These are phyloP conservation scores for Corymbia calophylla DNA, from an alignment of 441 rosid species.

Conservation along the genomic window DNA sequence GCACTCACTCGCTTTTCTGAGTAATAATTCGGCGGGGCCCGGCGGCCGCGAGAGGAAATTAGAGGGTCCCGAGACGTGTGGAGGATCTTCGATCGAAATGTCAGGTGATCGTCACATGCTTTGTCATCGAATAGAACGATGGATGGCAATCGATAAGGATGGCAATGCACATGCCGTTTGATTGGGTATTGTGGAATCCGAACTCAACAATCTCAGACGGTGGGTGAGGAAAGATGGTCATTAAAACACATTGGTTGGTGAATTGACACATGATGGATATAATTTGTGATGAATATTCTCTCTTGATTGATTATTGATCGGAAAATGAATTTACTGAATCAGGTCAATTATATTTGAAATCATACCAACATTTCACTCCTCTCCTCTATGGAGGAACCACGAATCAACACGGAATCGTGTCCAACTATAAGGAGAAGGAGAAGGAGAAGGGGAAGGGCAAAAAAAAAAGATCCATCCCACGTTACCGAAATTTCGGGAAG, in stretches of 20 bases:
- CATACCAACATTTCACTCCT: neutral
- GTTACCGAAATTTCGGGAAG: neutral
- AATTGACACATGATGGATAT: neutral
- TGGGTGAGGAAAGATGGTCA: neutral
- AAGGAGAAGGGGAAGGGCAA: neutral
- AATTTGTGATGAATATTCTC: neutral
- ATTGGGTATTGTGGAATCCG: neutral
- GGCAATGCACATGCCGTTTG: neutral
- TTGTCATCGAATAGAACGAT: rapidly evolving
- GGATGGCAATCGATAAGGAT: neutral
- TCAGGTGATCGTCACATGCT: neutral
- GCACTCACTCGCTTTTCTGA: neutral
- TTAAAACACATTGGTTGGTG: neutral
- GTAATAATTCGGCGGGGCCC: neutral
- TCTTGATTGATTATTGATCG: too few species aligned
- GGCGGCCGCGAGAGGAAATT: neutral
- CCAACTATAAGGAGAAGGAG: neutral
- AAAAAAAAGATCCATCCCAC: neutral
- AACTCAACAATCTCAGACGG: neutral
- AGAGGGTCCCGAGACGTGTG: neutral
- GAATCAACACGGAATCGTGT: neutral
- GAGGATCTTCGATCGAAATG: neutral
- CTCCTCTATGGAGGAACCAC: neutral
- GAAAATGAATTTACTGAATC: neutral
- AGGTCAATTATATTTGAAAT: neutral